Evolutionary conservation across 2,329 filamentous ascomycete species (phyloP).

Genomic region (Alternaria sp.): DNA sequence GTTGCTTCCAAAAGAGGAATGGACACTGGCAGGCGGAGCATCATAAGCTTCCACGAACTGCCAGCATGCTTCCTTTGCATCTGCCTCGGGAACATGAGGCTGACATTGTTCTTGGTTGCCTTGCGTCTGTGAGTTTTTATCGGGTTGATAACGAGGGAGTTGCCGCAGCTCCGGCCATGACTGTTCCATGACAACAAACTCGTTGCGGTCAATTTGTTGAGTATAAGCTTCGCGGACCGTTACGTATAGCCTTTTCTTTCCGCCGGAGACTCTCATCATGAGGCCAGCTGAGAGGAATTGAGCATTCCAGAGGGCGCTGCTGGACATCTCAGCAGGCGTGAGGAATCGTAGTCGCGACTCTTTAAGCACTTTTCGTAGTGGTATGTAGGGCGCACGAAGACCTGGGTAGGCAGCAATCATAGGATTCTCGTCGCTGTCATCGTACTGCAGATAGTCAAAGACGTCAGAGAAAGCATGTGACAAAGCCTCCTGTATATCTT

Average conservation of each 20-base stretch:
- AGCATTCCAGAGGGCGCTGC: conserved; percentile 74
- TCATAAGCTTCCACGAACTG: conserved; percentile 71
- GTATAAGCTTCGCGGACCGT: conserved; percentile 79
- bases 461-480: conserved; percentile 68
- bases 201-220: conserved; percentile 62
- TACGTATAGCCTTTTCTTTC: conserved; percentile 72
- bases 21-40: conserved; percentile 57
- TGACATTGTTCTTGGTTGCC: conserved; percentile 50
- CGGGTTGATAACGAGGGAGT: conserved; percentile 65
- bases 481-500: conserved; percentile 72
- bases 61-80: conserved; percentile 73
- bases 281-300: conserved; percentile 74
- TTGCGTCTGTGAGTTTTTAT: conserved; percentile 48
- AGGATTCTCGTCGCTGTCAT: conserved; percentile 39
- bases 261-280: conserved; percentile 73
- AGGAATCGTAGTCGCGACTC: conserved; percentile 76
- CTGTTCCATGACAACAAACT: conserved; percentile 22
- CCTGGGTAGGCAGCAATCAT: conserved; percentile 58
- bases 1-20: conserved; percentile 56
- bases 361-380: conserved; percentile 77
- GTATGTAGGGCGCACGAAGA: conserved; percentile 74
- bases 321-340: conserved; percentile 75
- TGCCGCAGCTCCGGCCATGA: conserved; percentile 73
- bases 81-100: conserved; percentile 64
- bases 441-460: conserved; percentile 47